phyloP scores from a whole-genome alignment of 768 basidiomycete species.

The Podaxis rugospora region DNA sequence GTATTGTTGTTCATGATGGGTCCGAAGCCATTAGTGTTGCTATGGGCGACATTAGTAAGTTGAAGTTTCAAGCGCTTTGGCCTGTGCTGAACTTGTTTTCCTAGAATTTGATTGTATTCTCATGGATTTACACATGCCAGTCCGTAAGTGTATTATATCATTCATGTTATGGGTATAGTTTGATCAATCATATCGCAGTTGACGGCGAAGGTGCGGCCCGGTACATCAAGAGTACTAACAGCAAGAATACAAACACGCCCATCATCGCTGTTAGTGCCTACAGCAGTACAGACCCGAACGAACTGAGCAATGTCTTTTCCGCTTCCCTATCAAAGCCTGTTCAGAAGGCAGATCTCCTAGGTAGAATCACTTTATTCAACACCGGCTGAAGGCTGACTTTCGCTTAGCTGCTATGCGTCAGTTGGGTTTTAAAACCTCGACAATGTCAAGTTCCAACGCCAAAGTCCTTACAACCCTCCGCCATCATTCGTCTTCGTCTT shows the following conservation, averaged over 20 bases:
- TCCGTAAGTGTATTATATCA: slow-evolving; percentile 50
- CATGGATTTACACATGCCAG: slow-evolving; percentile 95
- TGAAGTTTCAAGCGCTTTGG: slow-evolving; percentile 4
- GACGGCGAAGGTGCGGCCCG: slow-evolving; percentile 96
- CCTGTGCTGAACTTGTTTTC: slow-evolving; percentile 20
- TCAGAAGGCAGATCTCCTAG: slow-evolving; percentile 79
- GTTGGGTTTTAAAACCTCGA: slow-evolving; percentile 87
- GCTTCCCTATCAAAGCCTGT: slow-evolving; percentile 87
- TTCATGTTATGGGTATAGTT: neutral
- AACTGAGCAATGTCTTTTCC: slow-evolving; percentile 66
- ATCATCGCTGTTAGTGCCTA: slow-evolving; percentile 92
- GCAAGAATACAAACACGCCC: slow-evolving; percentile 90
- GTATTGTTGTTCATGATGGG: slow-evolving; percentile 93
- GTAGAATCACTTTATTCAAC: slow-evolving; percentile 26
- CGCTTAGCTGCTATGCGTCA: slow-evolving; percentile 63
- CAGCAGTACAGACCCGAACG: slow-evolving; percentile 62
- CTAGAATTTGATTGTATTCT: slow-evolving; percentile 93
- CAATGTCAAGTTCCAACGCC: slow-evolving; percentile 52
- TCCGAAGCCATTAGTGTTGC: slow-evolving; percentile 96
- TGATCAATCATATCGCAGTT: slow-evolving; percentile 38
- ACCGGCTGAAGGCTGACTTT: neutral
- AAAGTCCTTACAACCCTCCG: slow-evolving; percentile 44
- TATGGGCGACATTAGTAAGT: slow-evolving; percentile 95
- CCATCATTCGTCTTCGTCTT: neutral
- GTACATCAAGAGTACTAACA: slow-evolving; percentile 95